Evolutionary conservation across 192 early-diverging fungal genomes (phyloP), one percentile per base, ranked within the genome.

Genomic region (Funneliformis mosseae): DNA sequence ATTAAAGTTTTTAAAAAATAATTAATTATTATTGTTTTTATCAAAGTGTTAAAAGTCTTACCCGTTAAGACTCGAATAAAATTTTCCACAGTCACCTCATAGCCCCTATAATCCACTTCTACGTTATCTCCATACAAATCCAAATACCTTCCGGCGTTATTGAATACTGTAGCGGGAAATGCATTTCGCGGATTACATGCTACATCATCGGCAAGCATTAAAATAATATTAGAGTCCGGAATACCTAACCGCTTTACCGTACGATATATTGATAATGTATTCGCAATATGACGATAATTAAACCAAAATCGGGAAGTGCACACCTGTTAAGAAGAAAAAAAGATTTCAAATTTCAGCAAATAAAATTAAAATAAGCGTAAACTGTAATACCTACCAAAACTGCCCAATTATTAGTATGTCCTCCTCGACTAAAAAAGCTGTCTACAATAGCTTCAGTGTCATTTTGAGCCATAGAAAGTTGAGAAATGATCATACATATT

Each of bases 181-280:
- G 89, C 91, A 83, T 99, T 99, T 70, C 98, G 91, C 4, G 97
- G 88, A 83, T 99, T 99, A 88, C 98, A 99, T 0, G 97, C 96
- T n/a, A 97, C 94, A 84, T 99, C 98, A 83, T 99, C 98, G 2
- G 97, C 95, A 8, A 99, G 91, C 97, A 99, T 98, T n/a, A 99
- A 91, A 64, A 99, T 96, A 82, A 99, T 98, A 86, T 98, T 96
- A 10, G 95, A 96, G 84, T 99, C 98, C 0, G 98, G 98, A 77
- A 99, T 99, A 28, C 98, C 98, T 39, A 99, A 90, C 33, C 97
- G 91, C 80, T 99, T 98, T 38, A 99, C 96, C 9, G 97, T 98
- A n/a, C 96, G 92, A 87, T 99, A 99, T 88, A 99, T 97, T 23
- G 97, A 97, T 33, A 99, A 88, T 10, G 97, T 96, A 83, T 99